Conservation (phyloP, 129 eudicot genomes). For the Cynara cardunculus region DNA sequence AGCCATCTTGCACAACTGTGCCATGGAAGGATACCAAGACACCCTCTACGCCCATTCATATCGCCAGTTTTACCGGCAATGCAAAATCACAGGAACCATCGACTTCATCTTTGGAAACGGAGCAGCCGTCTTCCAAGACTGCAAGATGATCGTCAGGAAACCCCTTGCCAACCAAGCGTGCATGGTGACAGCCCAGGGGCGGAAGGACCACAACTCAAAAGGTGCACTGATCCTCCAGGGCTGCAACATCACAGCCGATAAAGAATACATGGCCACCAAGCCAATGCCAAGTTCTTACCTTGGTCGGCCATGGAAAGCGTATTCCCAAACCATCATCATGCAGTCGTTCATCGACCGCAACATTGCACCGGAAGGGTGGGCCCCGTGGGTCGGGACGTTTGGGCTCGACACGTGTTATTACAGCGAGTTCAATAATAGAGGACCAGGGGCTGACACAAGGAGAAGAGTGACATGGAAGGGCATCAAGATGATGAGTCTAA, state of each 20-base stretch:
- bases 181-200: slow-evolving; percentile 64
- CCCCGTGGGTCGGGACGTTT: slow-evolving; percentile 33
- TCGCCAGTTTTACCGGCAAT: slow-evolving; percentile 54
- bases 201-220: not conserved
- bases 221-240: slow-evolving; percentile 43
- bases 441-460: slow-evolving; percentile 29
- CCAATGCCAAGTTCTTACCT: slow-evolving; percentile 25
- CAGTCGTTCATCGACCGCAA: slow-evolving; percentile 30
- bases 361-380: slow-evolving; percentile 56
- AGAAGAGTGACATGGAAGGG: slow-evolving; percentile 42
- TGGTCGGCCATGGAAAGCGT: slow-evolving; percentile 62
- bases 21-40: slow-evolving; percentile 45
- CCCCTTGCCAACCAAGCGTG: slow-evolving; percentile 38
- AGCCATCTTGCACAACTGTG: slow-evolving; percentile 42
- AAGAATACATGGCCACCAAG: not conserved
- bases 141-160: slow-evolving; percentile 41
- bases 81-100: slow-evolving; percentile 55
- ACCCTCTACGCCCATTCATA: slow-evolving; percentile 51
- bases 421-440: slow-evolving; percentile 37
- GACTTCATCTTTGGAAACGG: slow-evolving; percentile 67
- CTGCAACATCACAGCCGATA: slow-evolving; percentile 31
- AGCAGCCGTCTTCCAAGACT: slow-evolving; percentile 43
- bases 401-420: slow-evolving; percentile 34
- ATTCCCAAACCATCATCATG: slow-evolving; percentile 49
- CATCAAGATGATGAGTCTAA: slow-evolving; percentile 18